Conservation (phyloP, 495 filamentous ascomycete genomes). For the Penicillium robsamsonii region DNA sequence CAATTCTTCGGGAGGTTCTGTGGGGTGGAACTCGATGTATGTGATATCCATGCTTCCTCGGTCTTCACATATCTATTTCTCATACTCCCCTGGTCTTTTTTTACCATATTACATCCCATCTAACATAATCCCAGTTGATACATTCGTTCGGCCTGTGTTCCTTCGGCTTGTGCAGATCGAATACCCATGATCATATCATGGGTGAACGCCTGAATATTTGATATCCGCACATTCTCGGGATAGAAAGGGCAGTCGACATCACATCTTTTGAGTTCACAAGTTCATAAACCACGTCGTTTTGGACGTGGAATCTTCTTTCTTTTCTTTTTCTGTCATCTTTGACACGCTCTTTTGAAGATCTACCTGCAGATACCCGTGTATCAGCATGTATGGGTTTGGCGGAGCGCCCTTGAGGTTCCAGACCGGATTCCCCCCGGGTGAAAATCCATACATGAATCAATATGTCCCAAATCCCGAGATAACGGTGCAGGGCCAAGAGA, state of each 20-base stretch:
- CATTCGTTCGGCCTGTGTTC: constrained; percentile 2
- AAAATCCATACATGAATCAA: constrained; percentile 18
- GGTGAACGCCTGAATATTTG: constrained; percentile 8
- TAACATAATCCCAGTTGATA: constrained; percentile 8
- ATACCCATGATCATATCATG: constrained; percentile 5
- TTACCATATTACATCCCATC: neutral
- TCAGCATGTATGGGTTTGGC: constrained; percentile 20
- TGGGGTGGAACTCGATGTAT: constrained; percentile 14
- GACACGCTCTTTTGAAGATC: neutral
- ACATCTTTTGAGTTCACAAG: neutral
- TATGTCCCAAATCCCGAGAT: constrained; percentile 11
- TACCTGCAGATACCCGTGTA: constrained; percentile 10
- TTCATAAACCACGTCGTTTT: neutral
- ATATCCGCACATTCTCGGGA: constrained; percentile 12
- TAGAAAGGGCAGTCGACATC: constrained; percentile 1
- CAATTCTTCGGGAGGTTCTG: constrained; percentile 1
- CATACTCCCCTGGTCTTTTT: constrained; percentile 2
- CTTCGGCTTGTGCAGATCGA: constrained; percentile 7
- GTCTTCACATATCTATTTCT: constrained; percentile 2
- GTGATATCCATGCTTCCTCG: constrained; percentile 8
- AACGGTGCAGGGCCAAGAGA: neutral
- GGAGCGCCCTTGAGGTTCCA: constrained; percentile 17
- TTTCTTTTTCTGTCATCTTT: neutral
- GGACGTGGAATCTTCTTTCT: neutral
- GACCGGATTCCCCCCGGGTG: constrained; percentile 9